phyloP scores from a whole-genome alignment of 1,284 basidiomycete genomes.

The Rhodofomes roseus region DNA sequence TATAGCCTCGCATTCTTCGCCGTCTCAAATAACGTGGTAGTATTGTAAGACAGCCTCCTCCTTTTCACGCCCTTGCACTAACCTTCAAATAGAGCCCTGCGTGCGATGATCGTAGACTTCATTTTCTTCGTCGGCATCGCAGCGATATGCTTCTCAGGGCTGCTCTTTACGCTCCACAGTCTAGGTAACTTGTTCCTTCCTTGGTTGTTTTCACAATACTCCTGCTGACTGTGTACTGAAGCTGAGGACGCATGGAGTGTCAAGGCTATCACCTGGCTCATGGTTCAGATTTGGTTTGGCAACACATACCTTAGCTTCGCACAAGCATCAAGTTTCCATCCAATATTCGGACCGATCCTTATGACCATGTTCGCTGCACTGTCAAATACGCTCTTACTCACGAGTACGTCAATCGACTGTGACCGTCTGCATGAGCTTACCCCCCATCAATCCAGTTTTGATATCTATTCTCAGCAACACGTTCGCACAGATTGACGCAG shows the following conservation, averaged over 20 bases:
- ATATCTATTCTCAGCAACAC: conserved; percentile 87
- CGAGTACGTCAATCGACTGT: conserved; percentile 49
- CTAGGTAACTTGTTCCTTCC: conserved; percentile 44
- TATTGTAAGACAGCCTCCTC: conserved; percentile 51
- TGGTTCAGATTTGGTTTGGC: conserved; percentile 84
- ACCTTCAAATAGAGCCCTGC: conserved; percentile 50
- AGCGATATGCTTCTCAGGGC: conserved; percentile 80
- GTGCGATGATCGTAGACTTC: conserved; percentile 76
- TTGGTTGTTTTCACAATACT: neutral
- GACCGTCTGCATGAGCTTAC: conserved; percentile 6
- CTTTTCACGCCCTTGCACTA: conserved; percentile 11
- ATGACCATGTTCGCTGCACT: conserved; percentile 84
- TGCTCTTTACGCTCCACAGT: conserved; percentile 81
- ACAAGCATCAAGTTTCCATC: conserved; percentile 76
- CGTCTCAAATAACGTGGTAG: conserved; percentile 78
- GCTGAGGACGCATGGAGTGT: conserved; percentile 61
- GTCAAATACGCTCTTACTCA: conserved; percentile 75
- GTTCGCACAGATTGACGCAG: conserved; percentile 74
- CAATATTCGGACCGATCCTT: conserved; percentile 79
- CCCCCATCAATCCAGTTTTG: conserved; percentile 47
- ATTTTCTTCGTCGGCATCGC: conserved; percentile 84
- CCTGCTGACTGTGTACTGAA: conserved; percentile 10
- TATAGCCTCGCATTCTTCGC: conserved; percentile 79
- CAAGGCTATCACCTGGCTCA: conserved; percentile 72
- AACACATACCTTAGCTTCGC: conserved; percentile 72